These are phyloP conservation scores for Coprinopsis marcescibilis DNA, from an alignment of 768 basidiomycete genomes.

Conservation along the genomic window DNA sequence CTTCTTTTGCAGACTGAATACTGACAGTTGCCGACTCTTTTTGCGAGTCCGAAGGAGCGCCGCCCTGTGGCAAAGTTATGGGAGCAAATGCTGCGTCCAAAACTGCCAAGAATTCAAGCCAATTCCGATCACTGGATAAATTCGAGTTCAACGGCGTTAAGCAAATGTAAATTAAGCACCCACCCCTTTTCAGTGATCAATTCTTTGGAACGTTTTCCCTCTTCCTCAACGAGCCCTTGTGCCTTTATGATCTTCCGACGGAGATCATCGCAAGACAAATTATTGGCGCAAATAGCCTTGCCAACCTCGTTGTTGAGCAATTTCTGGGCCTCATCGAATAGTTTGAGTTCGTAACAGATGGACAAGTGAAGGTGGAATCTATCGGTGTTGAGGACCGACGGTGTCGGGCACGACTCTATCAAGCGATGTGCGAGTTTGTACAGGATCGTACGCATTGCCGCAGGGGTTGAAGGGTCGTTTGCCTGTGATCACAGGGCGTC, in stretches of 20 bases:
- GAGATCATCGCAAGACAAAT: conserved; percentile 68
- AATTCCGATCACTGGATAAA: conserved; percentile 65
- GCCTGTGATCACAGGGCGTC: conserved; percentile 40
- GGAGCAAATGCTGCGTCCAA: conserved; percentile 58
- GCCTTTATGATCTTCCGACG: conserved; percentile 64
- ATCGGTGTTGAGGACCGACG: conserved; percentile 62
- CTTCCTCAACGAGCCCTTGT: conserved; percentile 53
- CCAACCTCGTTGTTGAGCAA: conserved; percentile 67
- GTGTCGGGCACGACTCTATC: conserved; percentile 54
- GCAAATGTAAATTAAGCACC: conserved; percentile 20
- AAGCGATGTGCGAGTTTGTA: conserved; percentile 76
- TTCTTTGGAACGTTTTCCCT: conserved; percentile 54
- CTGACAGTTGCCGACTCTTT: conserved; percentile 33
- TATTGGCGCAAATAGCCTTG: conserved; percentile 60
- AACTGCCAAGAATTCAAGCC: conserved; percentile 76
- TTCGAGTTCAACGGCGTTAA: conserved; percentile 7
- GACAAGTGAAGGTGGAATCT: conserved; percentile 72
- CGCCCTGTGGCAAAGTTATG: conserved; percentile 14
- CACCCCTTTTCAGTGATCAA: conserved; percentile 58
- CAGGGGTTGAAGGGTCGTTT: conserved; percentile 56
- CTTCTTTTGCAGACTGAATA: conserved; percentile 37
- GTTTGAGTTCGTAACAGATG: conserved; percentile 62
- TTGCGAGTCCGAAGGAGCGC: conserved; percentile 24
- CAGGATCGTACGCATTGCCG: conserved; percentile 59
- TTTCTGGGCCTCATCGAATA: conserved; percentile 65